Conservation (phyloP, 2,329 filamentous ascomycete species). For the Endothia cerciana region DNA sequence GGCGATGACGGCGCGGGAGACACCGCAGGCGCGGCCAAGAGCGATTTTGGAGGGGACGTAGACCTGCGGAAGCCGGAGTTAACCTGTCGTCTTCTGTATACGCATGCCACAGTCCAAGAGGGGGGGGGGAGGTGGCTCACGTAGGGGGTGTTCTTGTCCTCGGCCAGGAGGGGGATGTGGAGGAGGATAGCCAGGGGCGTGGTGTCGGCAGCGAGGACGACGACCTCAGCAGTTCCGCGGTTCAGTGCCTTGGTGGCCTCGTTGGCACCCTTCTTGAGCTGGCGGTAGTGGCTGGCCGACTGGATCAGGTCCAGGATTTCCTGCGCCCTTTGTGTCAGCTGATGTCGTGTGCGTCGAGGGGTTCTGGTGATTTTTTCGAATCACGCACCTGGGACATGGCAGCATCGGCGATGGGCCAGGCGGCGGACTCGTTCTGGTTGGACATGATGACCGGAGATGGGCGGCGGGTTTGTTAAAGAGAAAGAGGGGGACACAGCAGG, state of each 20-base stretch:
- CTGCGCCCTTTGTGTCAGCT: conserved; percentile 53
- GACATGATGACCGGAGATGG: conserved; percentile 33
- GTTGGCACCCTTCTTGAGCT: conserved; percentile 90
- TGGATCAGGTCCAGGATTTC: conserved; percentile 84
- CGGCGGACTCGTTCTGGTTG: conserved; percentile 43
- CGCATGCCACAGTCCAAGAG: background rate
- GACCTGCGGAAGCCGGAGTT: conserved; percentile 55
- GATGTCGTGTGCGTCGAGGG: background rate
- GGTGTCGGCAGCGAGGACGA: conserved; percentile 88
- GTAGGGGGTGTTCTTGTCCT: conserved; percentile 66
- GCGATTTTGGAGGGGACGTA: conserved; percentile 79
- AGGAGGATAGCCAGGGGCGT: conserved; percentile 85
- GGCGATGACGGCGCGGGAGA: conserved; percentile 84
- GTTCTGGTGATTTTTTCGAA: conserved; percentile 51
- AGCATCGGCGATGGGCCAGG: conserved; percentile 74
- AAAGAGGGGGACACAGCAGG: conserved; percentile 42
- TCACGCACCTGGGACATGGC: conserved; percentile 27
- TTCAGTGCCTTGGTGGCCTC: conserved; percentile 86
- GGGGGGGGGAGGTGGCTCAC: background rate
- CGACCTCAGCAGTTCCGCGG: conserved; percentile 86
- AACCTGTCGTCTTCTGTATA: background rate
- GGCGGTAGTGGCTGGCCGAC: conserved; percentile 69
- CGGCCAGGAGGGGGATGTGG: conserved; percentile 85
- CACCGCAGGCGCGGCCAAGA: conserved; percentile 87
- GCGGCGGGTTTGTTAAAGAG: background rate